Percentiles rank a stretch among this genome's conserved stretches.
Conservation (phyloP, 2,329 filamentous ascomycete genomes). For the Drechslerella stenobrocha region DNA sequence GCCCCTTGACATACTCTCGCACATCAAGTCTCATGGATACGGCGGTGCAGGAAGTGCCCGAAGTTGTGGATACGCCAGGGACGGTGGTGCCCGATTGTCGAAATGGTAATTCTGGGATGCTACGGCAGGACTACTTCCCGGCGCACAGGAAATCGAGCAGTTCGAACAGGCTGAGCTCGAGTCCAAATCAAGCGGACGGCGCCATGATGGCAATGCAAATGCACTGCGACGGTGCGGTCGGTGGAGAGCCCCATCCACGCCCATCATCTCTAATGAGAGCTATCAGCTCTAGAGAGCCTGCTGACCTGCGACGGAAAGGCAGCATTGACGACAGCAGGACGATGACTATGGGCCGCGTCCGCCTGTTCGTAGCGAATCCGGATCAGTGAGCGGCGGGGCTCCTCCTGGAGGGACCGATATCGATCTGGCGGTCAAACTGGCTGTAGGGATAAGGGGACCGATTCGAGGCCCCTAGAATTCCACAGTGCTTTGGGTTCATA, state of each 20-base stretch:
- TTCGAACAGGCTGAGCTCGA: constrained; percentile 27
- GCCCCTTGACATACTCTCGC: constrained; percentile 40
- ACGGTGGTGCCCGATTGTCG: constrained; percentile 25
- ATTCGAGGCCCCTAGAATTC: constrained; percentile 18
- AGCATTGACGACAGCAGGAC: constrained; percentile 80
- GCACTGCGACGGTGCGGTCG: constrained; percentile 6
- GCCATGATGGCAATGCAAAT: not conserved
- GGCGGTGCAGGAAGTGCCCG: constrained; percentile 33
- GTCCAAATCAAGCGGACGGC: constrained; percentile 5
- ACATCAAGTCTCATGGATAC: constrained; percentile 42
- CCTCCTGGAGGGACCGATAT: not conserved
- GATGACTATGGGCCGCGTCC: constrained; percentile 63
- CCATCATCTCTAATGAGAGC: constrained; percentile 61
- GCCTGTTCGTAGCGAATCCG: constrained; percentile 84
- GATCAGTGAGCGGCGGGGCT: constrained; percentile 59
- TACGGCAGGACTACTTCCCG: constrained; percentile 35
- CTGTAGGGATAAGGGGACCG: constrained; percentile 14
- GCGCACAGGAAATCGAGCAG: constrained; percentile 33
- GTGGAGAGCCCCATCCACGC: constrained; percentile 27
- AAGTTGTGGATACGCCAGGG: constrained; percentile 24
- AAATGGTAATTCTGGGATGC: constrained; percentile 9
- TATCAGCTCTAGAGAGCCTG: constrained; percentile 68
- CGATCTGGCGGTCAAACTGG: constrained; percentile 4
- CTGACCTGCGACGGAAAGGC: constrained; percentile 73
- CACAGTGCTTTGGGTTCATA: not conserved